Conservation (phyloP, 1,284 basidiomycete species). For the Rhodotorula sp. region DNA sequence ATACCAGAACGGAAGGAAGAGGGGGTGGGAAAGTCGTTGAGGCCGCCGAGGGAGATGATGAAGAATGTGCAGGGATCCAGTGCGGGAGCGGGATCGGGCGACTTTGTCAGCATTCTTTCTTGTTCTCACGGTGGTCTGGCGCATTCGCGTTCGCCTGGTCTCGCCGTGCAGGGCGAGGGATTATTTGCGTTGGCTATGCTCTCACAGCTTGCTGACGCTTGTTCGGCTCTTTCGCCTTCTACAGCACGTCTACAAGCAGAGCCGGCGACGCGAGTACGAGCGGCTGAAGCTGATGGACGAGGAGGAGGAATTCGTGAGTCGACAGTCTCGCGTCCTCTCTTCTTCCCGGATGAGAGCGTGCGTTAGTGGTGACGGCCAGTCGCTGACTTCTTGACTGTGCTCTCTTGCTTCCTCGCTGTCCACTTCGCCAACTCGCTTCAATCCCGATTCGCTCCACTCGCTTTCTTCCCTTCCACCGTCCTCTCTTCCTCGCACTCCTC, state of each 20-base stretch:
- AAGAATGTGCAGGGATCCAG: constrained; percentile 95
- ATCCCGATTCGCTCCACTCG: not conserved
- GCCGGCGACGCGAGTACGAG: constrained; percentile 90
- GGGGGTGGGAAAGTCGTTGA: constrained; percentile 50
- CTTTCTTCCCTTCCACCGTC: not conserved
- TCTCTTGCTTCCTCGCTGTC: too few relatives aligned
- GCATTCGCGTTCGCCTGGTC: not conserved
- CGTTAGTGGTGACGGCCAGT: too few relatives aligned
- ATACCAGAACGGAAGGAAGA: constrained; percentile 72
- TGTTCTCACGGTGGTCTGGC: not conserved
- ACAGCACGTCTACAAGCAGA: constrained; percentile 92
- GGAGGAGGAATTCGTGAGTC: constrained; percentile 65
- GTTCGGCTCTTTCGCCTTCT: not conserved
- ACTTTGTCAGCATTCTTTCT: constrained; percentile 57
- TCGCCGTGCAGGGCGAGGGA: not conserved
- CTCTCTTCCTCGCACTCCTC: not conserved
- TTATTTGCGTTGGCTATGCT: not conserved
- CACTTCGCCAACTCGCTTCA: not conserved
- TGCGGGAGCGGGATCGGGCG: constrained; percentile 85
- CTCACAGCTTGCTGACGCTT: not conserved
- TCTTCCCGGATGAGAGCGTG: not conserved
- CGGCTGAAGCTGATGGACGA: constrained; percentile 88
- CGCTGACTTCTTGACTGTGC: too few relatives aligned
- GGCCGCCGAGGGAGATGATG: constrained; percentile 89
- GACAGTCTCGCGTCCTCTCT: not conserved